Conservation (phyloP, 306 rosid species). For the Oxytropis ochrocephala region DNA sequence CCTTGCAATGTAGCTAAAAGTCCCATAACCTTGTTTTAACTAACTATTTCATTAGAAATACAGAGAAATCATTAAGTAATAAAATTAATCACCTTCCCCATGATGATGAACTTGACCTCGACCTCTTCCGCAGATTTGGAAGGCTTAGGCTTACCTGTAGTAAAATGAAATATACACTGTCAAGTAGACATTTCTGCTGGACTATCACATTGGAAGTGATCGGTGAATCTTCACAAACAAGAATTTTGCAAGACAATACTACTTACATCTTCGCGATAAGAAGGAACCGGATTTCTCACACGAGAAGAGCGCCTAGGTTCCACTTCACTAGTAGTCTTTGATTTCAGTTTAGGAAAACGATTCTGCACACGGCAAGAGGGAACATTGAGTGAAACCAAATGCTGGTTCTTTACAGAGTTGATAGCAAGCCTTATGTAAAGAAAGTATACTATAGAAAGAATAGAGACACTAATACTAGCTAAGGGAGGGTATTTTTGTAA, state of each 20-base stretch:
- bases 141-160: conserved; percentile 33
- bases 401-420: not conserved
- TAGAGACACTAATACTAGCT: no score
- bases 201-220: not conserved
- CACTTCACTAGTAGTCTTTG: conserved; percentile 7
- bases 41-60: conserved; percentile 3
- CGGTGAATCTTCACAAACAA: no score
- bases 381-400: not conserved
- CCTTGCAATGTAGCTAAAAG: conserved; percentile 56
- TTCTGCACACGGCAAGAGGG: conserved; percentile 24
- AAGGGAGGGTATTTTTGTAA: no score
- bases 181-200: not conserved
- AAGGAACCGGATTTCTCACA: conserved; percentile 34
- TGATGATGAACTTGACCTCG: conserved; percentile 39
- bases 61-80: not conserved
- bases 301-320: conserved; percentile 65
- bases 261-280: conserved; percentile 48
- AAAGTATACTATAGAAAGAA: no score
- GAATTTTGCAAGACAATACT: not conserved
- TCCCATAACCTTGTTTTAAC: conserved; percentile 10
- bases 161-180: not conserved
- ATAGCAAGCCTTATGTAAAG: no score
- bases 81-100: conserved; percentile 50
- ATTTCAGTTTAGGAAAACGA: conserved; percentile 24
- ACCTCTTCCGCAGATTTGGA: conserved; percentile 42